Percentiles rank a stretch among this genome's conserved stretches.
These are phyloP conservation scores for Podaxis sp. DNA, from an alignment of 768 basidiomycete genomes.

Conservation along the genomic window DNA sequence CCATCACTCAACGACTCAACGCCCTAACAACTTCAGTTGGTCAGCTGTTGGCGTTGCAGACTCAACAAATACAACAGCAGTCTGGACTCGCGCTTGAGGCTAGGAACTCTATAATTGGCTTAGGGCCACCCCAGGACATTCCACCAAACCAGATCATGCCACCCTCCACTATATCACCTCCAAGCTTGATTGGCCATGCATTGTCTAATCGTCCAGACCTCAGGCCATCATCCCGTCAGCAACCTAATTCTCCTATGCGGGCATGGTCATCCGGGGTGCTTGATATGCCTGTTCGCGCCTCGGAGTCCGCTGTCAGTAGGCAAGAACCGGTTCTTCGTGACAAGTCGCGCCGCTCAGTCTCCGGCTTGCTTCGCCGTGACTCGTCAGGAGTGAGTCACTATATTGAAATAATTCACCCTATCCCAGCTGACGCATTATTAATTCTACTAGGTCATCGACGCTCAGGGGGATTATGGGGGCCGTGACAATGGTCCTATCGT, in stretches of 20 bases:
- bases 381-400: conserved; percentile 61
- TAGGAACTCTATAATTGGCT: conserved; percentile 40
- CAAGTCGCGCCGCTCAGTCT: conserved; percentile 71
- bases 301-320: conserved; percentile 44
- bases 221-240: conserved; percentile 53
- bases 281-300: conserved; percentile 65
- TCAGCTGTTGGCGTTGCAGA: conserved; percentile 79
- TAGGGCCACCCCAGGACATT: conserved; percentile 46
- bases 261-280: conserved; percentile 85
- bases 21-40: conserved; percentile 83
- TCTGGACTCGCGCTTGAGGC: conserved; percentile 37
- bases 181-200: conserved; percentile 54
- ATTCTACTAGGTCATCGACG: conserved; percentile 48
- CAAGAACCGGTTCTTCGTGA: conserved; percentile 49
- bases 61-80: conserved; percentile 66
- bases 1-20: conserved; percentile 77
- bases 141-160: conserved; percentile 47
- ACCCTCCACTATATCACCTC: conserved; percentile 37
- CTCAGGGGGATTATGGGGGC: conserved; percentile 45
- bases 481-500: conserved; percentile 80
- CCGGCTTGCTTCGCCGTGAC: conserved; percentile 69
- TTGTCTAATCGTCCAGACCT: conserved; percentile 66
- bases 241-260: conserved; percentile 68
- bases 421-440: conserved; percentile 7
- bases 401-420: conserved; percentile 3